Percentiles rank a stretch among this genome's conserved stretches.
Conservation (phyloP, 306 rosid species). For the Casuarina equisetifolia region DNA sequence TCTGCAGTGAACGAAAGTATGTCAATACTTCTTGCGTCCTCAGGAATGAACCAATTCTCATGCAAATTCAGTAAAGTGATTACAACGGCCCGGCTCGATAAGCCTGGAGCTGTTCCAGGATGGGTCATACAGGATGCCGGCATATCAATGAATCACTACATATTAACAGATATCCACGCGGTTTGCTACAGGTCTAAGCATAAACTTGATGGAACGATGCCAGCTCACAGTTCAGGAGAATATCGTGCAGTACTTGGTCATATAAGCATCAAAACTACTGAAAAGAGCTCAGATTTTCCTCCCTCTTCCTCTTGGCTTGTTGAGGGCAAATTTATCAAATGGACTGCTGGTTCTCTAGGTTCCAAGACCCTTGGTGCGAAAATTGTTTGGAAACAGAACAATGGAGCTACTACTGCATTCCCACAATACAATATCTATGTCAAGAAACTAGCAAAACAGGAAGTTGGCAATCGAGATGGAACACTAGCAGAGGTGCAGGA, state of each 20-base stretch:
- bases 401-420: conserved; percentile 30
- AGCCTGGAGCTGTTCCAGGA: conserved; percentile 38
- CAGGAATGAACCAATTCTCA: conserved; percentile 23
- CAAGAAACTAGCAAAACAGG: conserved; percentile 42
- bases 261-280: conserved; percentile 43
- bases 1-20: conserved; percentile 36
- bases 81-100: conserved; percentile 29
- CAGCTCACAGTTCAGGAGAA: conserved; percentile 27
- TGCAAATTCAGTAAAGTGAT: conserved; percentile 49
- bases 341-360: conserved; percentile 50
- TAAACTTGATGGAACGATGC: conserved; percentile 14
- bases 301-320: conserved; percentile 61
- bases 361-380: conserved; percentile 53
- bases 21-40: conserved; percentile 52
- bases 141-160: conserved; percentile 56
- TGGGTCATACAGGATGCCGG: conserved; percentile 61
- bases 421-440: conserved; percentile 58
- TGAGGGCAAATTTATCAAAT: conserved; percentile 47
- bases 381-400: conserved; percentile 68
- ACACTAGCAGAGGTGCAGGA: conserved; percentile 25
- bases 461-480: conserved; percentile 8
- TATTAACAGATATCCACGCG: conserved; percentile 50
- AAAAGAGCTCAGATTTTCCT: conserved; percentile 43
- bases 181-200: conserved; percentile 59
- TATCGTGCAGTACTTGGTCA: conserved; percentile 77